Conservation (phyloP, 2,329 filamentous ascomycete species). For the Colletotrichum lupini region DNA sequence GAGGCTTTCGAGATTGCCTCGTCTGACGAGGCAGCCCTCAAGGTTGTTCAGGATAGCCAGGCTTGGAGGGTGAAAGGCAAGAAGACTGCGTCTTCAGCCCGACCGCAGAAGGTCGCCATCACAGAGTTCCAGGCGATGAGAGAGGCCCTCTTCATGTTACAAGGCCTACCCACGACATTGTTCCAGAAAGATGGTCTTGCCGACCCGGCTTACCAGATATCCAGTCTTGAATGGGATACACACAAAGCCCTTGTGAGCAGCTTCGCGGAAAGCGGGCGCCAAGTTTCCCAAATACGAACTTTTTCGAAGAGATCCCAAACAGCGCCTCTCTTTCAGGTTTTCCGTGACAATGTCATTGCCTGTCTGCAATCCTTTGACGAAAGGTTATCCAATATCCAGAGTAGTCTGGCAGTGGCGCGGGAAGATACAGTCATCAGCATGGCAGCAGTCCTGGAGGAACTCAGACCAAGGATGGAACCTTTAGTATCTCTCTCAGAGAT, state of each 20-base stretch:
- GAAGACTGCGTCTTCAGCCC: background rate
- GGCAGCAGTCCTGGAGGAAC: constrained; percentile 67
- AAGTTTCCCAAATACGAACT: constrained; percentile 56
- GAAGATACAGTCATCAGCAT: constrained; percentile 73
- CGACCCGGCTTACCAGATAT: constrained; percentile 56
- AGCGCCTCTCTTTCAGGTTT: constrained; percentile 75
- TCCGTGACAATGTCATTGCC: constrained; percentile 71
- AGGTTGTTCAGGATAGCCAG: constrained; percentile 54
- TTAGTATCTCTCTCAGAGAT: constrained; percentile 71
- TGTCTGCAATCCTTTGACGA: constrained; percentile 69
- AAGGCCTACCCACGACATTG: constrained; percentile 79
- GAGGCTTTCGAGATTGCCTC: constrained; percentile 46
- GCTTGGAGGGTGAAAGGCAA: constrained; percentile 52
- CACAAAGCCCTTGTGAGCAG: constrained; percentile 59
- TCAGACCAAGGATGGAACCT: constrained; percentile 63
- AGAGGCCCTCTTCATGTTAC: constrained; percentile 82
- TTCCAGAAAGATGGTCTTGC: constrained; percentile 63
- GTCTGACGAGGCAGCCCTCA: constrained; percentile 43
- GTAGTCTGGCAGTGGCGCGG: constrained; percentile 64
- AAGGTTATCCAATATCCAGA: constrained; percentile 69
- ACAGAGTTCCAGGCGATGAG: constrained; percentile 37
- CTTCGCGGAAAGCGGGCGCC: constrained; percentile 59
- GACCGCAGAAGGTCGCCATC: constrained; percentile 31
- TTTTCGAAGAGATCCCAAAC: constrained; percentile 57
- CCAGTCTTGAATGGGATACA: constrained; percentile 60